Evolutionary conservation across 2,329 filamentous ascomycete species (phyloP), one percentile per base, ranked within the genome.

Genomic region (Sarocladium strictum): DNA sequence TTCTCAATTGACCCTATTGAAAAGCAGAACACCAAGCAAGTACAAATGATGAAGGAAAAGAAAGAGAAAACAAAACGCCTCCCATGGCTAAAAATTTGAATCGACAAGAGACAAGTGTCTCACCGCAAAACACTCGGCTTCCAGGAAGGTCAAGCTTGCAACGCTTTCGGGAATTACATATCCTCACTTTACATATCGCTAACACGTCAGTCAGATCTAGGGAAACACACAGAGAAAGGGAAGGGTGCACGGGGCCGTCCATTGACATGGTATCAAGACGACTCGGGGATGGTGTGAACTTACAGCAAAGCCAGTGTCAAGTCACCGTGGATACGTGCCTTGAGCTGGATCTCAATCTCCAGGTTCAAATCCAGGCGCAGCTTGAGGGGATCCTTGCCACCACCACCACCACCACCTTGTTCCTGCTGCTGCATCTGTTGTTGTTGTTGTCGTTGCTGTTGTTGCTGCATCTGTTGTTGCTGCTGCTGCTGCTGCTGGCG

Each of bases 271-370:
- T 27, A 54, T 47, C 45, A 32, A 14, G 52, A 54, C n/a, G n/a
- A 43, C 43, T n/a, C 23, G 43, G 24, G 21, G n/a, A 29, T 47
- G 43, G 21, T 26, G 33, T 54, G 32, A 19, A 51, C 55, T 53
- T 79, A 90, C 87, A 87, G 82, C 64, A 90, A 75, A 56, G 81
- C 83, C 57, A 90, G 69, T 9, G 86, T 89, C 64, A 92, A 67
- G 72, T 91, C 88, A 63, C 88, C 88, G 61, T 90, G 82, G 58
- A 92, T 90, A 67, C 83, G 86, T 19, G 88, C 88, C 75, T 90
- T 90, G 54, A 92, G 74, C 68, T 90, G 83, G 61, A 92, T 87
- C 71, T 92, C 87, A 53, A 92, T 79, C 63, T 92, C 88, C 53
- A 92, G 71, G 69, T 92, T 91, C 54, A 90, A 73, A 65, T 92